Evolutionary conservation across 2,329 filamentous ascomycete genomes (phyloP).

Genomic region (Gremmenia infestans): DNA sequence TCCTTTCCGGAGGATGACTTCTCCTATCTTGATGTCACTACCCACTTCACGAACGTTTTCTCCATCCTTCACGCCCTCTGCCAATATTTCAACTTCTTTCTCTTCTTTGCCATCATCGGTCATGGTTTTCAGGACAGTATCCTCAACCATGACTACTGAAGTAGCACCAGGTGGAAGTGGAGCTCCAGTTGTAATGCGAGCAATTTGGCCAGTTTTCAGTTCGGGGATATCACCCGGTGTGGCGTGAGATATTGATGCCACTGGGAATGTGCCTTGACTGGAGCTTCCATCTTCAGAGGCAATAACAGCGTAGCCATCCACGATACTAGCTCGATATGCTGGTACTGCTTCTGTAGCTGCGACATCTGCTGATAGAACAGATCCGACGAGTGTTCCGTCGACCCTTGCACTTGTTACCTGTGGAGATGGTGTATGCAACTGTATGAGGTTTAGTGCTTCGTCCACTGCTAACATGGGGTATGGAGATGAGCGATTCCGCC

Average conservation of each 20-base stretch:
- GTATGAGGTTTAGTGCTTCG: slow-evolving; percentile 70
- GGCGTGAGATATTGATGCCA: slow-evolving; percentile 82
- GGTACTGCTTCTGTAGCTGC: slow-evolving; percentile 78
- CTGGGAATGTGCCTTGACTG: slow-evolving; percentile 77
- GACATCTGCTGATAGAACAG: slow-evolving; percentile 79
- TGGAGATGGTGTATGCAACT: slow-evolving; percentile 65
- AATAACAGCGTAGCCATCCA: slow-evolving; percentile 90
- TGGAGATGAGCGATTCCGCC: slow-evolving; percentile 77
- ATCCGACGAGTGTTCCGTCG: slow-evolving; percentile 62
- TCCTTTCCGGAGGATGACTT: slow-evolving; percentile 68
- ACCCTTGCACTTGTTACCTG: slow-evolving; percentile 55
- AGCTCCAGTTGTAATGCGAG: slow-evolving; percentile 90
- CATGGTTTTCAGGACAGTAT: slow-evolving; percentile 70
- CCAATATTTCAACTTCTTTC: slow-evolving; percentile 79
- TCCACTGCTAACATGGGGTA: slow-evolving; percentile 88
- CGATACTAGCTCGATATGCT: slow-evolving; percentile 91
- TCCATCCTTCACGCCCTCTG: slow-evolving; percentile 65
- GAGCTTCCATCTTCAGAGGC: slow-evolving; percentile 53
- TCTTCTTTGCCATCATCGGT: slow-evolving; percentile 82
- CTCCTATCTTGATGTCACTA: slow-evolving; percentile 71
- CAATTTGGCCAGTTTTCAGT: slow-evolving; percentile 69
- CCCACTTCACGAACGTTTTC: slow-evolving; percentile 92
- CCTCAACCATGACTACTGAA: slow-evolving; percentile 95
- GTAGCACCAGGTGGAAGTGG: slow-evolving; percentile 84
- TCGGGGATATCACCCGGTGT: slow-evolving; percentile 61